Conservation (phyloP, 495 filamentous ascomycete genomes). For the Penicillium arizonense region DNA sequence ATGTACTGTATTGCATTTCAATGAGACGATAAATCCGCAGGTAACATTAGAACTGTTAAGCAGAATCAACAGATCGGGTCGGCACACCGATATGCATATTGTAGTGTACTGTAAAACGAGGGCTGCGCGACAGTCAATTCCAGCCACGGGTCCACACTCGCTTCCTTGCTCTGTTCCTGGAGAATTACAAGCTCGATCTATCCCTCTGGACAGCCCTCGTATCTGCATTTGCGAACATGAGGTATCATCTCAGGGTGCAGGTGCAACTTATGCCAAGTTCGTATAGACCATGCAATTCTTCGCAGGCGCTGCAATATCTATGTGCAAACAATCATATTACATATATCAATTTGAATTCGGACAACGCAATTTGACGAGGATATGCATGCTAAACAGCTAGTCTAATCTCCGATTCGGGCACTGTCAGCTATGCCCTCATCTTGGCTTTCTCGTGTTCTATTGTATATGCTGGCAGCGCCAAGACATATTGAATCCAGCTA, state of each 20-base stretch:
- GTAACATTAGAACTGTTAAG: background rate
- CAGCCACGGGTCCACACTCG: too few species aligned
- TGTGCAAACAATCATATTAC: background rate
- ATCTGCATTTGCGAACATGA: background rate
- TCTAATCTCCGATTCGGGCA: background rate
- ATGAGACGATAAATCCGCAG: background rate
- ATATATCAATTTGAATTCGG: background rate
- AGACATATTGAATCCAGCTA: background rate
- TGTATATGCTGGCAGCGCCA: background rate
- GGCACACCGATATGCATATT: too few species aligned
- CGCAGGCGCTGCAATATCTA: background rate
- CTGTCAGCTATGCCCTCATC: background rate
- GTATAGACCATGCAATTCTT: background rate
- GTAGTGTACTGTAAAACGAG: too few species aligned
- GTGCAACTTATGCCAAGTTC: background rate
- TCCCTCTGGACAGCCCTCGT: background rate
- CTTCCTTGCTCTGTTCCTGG: too few species aligned
- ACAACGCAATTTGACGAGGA: background rate
- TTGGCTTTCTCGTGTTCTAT: background rate
- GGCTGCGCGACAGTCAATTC: too few species aligned
- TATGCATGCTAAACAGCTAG: background rate
- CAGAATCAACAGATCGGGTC: too few species aligned
- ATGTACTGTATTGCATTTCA: background rate
- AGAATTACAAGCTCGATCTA: background rate
- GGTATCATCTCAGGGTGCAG: background rate